Evolutionary conservation across 169 alveolate species (phyloP), one percentile per base, ranked within the genome.

Genomic region (Cryptosporidium parvum): DNA sequence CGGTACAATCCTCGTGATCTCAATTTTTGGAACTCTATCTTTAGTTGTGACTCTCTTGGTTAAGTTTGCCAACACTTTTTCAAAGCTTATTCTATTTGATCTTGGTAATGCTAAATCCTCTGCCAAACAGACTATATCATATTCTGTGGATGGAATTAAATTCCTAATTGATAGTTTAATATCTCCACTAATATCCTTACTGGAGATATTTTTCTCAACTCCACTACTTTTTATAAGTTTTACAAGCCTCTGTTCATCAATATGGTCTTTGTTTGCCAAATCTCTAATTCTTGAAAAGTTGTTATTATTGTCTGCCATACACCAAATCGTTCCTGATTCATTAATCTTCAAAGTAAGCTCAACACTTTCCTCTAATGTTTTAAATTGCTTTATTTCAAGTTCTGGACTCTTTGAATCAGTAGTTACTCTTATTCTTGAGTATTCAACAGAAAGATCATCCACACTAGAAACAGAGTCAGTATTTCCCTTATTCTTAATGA

Each of bases 101-200:
- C 58, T 59, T 31, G 94, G 94, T 35, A 86, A 56, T 18, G 94
- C 93, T 3, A 62, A 59, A 68, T 92, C 94, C 52, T 92, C 93
- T 7, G 94, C 94, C 23, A 52, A 62, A 58, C 94, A 92, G 71
- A 61, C 75, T 23, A 92, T 45, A 3, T 51, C 45, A 72, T 92
- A 92, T 23, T 58, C 59, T 16, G 94, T 85, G 53, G 92, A 87
- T 21, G 94, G 93, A 45, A 56, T 61, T 29, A 92, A 80, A 14
- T 87, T 85, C 48, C 69, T 37, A 7, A 92, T 75, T 26, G 9
- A 7, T 3, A 75, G 23, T 37, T 75, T 75, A n/a, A 58, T 52
- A 12, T 58, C 72, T 4, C 18, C 29, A 10, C 45, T 35, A 10
- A 61, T 45, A 8, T 75, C 86, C 33, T 44, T 61, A 18, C 37